Percentiles rank a stretch among this genome's conserved stretches.
These are phyloP conservation scores for Lepraria neglecta DNA, from an alignment of 495 filamentous ascomycete species.

Conservation along the genomic window DNA sequence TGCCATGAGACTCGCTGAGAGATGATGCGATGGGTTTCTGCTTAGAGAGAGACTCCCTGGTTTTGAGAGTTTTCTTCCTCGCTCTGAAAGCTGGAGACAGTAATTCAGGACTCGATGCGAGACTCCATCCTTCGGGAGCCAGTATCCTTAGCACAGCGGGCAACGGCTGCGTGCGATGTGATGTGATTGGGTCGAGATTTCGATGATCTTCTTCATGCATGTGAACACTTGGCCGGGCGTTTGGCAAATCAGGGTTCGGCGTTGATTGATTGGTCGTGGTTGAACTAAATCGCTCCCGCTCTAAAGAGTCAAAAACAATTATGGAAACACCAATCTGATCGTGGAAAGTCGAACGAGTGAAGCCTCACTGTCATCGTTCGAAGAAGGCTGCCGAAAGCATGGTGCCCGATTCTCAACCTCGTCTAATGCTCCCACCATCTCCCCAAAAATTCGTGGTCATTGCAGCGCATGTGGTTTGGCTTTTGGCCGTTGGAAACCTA, in stretches of 20 bases:
- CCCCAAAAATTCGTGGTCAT: too few species aligned
- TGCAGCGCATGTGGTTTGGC: too few species aligned
- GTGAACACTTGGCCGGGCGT: neutral
- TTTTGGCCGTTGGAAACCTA: too few species aligned
- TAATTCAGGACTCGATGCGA: neutral
- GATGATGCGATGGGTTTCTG: neutral
- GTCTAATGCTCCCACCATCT: too few species aligned
- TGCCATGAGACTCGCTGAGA: neutral
- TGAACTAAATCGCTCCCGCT: neutral
- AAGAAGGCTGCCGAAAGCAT: too few species aligned
- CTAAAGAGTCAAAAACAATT: neutral
- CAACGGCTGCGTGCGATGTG: neutral
- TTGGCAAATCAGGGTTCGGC: neutral
- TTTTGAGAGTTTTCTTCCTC: neutral
- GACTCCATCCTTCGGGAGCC: neutral
- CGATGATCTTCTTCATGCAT: neutral
- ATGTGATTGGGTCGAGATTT: constrained; percentile 1
- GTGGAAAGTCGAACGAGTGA: too few species aligned
- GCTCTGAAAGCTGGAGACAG: neutral
- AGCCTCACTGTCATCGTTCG: too few species aligned
- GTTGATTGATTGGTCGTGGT: neutral
- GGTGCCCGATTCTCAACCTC: too few species aligned
- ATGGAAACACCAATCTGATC: neutral
- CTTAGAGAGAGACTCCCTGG: neutral
- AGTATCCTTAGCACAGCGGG: constrained; percentile 6